phyloP scores from a whole-genome alignment of 768 basidiomycete genomes.

The Lentinula edodes region DNA sequence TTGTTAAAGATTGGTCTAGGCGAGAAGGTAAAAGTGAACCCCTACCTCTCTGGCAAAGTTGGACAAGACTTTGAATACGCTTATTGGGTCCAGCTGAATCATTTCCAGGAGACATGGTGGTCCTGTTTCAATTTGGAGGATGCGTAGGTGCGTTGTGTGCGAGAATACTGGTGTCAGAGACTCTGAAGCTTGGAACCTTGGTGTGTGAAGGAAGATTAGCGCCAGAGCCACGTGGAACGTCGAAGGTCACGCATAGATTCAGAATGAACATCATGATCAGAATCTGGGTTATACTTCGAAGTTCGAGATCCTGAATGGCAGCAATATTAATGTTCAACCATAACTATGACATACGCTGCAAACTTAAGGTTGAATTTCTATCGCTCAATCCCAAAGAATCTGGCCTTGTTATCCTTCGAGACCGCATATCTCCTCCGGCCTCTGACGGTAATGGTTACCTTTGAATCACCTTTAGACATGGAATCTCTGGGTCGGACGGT shows the following conservation, averaged over 20 bases:
- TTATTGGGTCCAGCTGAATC: slow-evolving; percentile 22
- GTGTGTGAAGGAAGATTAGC: neutral
- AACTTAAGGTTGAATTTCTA: neutral
- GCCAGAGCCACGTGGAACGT: neutral
- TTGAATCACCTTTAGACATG: neutral
- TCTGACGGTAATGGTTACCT: neutral
- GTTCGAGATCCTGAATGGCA: too few species aligned
- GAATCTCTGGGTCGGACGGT: neutral
- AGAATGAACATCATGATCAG: too few species aligned
- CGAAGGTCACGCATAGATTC: neutral
- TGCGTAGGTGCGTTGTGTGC: neutral
- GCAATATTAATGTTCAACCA: neutral
- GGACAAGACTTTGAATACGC: slow-evolving; percentile 58
- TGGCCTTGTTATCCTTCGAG: neutral
- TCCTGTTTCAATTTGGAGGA: neutral
- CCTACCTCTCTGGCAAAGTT: slow-evolving; percentile 71
- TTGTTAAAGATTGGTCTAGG: slow-evolving; percentile 3
- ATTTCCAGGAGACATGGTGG: slow-evolving; percentile 26
- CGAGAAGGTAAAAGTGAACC: neutral
- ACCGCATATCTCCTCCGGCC: slow-evolving; percentile 2
- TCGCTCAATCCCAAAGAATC: neutral
- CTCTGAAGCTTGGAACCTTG: too few species aligned
- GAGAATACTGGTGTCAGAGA: neutral
- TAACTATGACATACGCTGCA: neutral
- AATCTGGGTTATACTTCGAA: too few species aligned